A percentile compares a stretch with the other conserved stretches of the same genome.
Evolutionary conservation across 2,329 filamentous ascomycete species (phyloP).

Genomic region (Alternaria postmessia): DNA sequence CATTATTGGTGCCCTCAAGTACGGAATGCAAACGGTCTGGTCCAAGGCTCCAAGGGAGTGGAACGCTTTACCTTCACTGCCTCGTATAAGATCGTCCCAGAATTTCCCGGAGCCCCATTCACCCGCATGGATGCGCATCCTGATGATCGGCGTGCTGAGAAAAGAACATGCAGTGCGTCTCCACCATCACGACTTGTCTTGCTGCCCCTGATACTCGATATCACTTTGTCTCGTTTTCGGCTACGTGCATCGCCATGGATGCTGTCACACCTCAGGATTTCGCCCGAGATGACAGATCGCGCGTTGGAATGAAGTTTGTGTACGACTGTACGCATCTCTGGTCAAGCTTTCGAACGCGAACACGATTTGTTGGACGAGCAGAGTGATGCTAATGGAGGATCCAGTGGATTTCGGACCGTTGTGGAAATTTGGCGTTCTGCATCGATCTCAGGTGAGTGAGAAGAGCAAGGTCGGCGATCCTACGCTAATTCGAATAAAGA

Average conservation of each 20-base stretch:
- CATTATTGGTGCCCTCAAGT: neutral
- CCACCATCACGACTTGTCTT: slow-evolving; percentile 1
- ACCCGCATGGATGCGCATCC: neutral
- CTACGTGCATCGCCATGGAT: neutral
- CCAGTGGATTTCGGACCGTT: neutral
- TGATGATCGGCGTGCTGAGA: neutral
- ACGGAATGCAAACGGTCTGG: neutral
- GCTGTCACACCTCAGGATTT: neutral
- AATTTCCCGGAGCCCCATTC: neutral
- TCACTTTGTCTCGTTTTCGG: neutral
- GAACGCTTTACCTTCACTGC: neutral
- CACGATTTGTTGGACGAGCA: neutral
- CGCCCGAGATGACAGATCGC: neutral
- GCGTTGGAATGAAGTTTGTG: neutral
- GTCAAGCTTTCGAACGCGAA: neutral
- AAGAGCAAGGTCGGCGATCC: neutral
- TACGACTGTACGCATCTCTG: neutral
- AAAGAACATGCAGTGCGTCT: neutral
- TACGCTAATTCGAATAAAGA: neutral
- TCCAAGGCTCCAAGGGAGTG: neutral
- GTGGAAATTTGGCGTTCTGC: neutral
- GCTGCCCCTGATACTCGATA: neutral
- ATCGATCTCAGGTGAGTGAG: neutral
- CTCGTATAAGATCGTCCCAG: neutral
- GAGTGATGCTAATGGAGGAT: neutral